Evolutionary conservation across 1,284 basidiomycete species (phyloP), one percentile per base, ranked within the genome.

Genomic region (Athelia sp.): DNA sequence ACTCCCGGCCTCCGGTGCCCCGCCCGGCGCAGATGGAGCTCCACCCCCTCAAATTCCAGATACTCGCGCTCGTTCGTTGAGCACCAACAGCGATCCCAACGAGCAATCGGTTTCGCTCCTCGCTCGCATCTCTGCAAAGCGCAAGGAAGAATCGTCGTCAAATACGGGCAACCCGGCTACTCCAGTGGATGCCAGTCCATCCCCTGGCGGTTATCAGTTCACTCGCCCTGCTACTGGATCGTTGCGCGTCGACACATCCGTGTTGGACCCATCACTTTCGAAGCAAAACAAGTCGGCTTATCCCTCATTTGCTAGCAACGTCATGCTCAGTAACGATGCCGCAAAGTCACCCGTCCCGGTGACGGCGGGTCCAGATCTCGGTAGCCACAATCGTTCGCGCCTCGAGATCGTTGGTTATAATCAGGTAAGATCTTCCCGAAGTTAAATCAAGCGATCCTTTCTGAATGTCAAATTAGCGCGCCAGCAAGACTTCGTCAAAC

Each of bases 271-370:
- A 9, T 62, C 75, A 29, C 69, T 76, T n/a, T 60, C 76, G 46
- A 74, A 76, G 56, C 87, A 89, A 68, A 90, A 90, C 69, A 90
- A 90, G 65, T 90, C 87, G 11, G 87, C 87, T 0, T 90, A 87
- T 59, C 87, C 87, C 4, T 78, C 84, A 6, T 88, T 87, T 61
- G 72, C 85, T 9, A 80, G 82, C 60, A 88, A 87, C 57, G 76
- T 87, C 49, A 68, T 88, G 54, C 71, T 87, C n/a, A 71, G 81
- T 23, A 70, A 74, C 34, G 84, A 86, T 46, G 67, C 75, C 24
- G 73, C 76, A 49, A 79, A 84, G 62, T 87, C 84, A n/a, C 86
- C 87, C 49, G 83, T 78, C 43, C 87, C 87, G 40, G 78, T 88
- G 52, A 90, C 87, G 50, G 87, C 87, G 48, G 87, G 87, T 47